phyloP scores from a whole-genome alignment of 2,329 filamentous ascomycete species.

The Trichoderma koningiopsis region DNA sequence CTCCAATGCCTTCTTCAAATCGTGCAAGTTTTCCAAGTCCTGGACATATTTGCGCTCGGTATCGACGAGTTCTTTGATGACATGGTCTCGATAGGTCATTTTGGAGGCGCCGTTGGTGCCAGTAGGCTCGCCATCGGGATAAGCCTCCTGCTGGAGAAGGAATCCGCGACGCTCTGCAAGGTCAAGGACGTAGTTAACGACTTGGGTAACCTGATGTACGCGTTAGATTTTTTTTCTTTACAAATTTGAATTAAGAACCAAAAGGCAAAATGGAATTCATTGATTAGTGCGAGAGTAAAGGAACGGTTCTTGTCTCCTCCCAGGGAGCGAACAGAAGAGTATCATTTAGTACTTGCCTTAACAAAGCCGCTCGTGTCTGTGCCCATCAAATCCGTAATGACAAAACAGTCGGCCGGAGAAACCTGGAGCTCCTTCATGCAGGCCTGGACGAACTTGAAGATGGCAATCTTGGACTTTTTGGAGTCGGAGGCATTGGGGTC shows the following conservation, averaged over 20 bases:
- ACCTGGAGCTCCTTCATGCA: conserved; percentile 83
- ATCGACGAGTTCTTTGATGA: conserved; percentile 87
- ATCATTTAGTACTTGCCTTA: conserved; percentile 62
- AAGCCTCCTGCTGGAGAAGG: conserved; percentile 63
- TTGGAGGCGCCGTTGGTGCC: conserved; percentile 59
- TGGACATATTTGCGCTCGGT: conserved; percentile 98
- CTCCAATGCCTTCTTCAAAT: conserved; percentile 86
- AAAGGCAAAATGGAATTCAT: too few relatives aligned
- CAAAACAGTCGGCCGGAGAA: conserved; percentile 80
- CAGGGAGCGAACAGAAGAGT: too few relatives aligned
- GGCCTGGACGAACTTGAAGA: conserved; percentile 90
- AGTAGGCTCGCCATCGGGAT: conserved; percentile 56
- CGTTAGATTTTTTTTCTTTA: neutral
- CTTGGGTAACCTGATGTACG: conserved; percentile 67
- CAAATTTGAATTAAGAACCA: neutral
- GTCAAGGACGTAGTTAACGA: conserved; percentile 91
- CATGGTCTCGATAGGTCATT: conserved; percentile 78
- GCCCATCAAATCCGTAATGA: conserved; percentile 87
- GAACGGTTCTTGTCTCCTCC: neutral
- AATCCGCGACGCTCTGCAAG: conserved; percentile 77
- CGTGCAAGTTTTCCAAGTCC: conserved; percentile 90
- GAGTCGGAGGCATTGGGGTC: conserved; percentile 62
- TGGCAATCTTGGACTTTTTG: conserved; percentile 82
- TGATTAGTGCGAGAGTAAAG: neutral
- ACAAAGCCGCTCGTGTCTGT: conserved; percentile 97